Conservation (phyloP, 2,329 filamentous ascomycete genomes). For the Colletotrichum camelliae region DNA sequence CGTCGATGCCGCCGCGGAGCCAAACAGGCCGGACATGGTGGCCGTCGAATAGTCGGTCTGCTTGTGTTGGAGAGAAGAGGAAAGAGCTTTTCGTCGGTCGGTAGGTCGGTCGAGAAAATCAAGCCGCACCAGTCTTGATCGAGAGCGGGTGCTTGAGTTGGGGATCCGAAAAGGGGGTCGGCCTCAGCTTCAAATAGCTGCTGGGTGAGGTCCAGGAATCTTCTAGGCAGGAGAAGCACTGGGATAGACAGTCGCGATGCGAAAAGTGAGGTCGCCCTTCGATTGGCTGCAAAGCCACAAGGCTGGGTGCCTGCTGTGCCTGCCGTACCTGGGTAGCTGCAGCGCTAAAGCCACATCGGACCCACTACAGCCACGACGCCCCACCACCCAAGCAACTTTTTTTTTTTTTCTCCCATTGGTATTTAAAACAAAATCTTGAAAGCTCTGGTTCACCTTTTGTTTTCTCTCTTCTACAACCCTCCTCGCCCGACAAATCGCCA, state of each 20-base stretch:
- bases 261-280: slow-evolving; percentile 6
- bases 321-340: not conserved
- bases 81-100: not conserved
- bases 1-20: slow-evolving; percentile 54
- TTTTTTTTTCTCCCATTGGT: not conserved
- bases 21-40: slow-evolving; percentile 70
- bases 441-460: slow-evolving; percentile 12
- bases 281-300: slow-evolving; percentile 20
- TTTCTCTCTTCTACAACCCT: slow-evolving; percentile 62
- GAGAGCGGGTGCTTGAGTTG: not conserved
- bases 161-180: not conserved
- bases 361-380: slow-evolving; percentile 6
- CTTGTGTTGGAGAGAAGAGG: not conserved
- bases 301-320: slow-evolving; percentile 3
- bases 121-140: not conserved
- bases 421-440: slow-evolving; percentile 19
- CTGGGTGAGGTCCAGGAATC: not conserved
- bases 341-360: not conserved
- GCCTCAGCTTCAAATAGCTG: slow-evolving; percentile 7
- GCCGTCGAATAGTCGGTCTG: not conserved
- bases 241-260: slow-evolving; percentile 19
- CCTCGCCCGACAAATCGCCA: slow-evolving; percentile 99
- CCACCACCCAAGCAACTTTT: not conserved
- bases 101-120: too few relatives aligned
- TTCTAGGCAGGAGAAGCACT: not conserved